These are phyloP conservation scores for Excoecaria cochinchinensis DNA, from an alignment of 345 rosid genomes.

Conservation along the genomic window DNA sequence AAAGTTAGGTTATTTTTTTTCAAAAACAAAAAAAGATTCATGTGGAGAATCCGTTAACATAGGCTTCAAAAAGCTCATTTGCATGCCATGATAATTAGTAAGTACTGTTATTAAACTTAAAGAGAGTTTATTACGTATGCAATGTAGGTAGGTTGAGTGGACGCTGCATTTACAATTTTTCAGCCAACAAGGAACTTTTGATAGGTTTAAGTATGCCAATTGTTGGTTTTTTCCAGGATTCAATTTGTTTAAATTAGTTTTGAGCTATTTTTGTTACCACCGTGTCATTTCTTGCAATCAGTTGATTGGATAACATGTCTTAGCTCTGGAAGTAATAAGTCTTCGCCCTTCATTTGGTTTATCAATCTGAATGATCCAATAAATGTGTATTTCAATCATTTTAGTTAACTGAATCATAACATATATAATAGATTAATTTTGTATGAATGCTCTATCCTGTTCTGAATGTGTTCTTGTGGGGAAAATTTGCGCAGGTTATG, in stretches of 20 bases:
- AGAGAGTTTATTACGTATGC: neutral
- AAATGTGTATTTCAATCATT: neutral
- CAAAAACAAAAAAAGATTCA: neutral
- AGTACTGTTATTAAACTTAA: neutral
- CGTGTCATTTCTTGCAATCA: neutral
- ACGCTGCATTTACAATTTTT: neutral
- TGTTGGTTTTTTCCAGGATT: neutral
- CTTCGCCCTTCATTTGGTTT: neutral
- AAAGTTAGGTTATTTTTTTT: neutral
- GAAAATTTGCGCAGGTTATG: slow-evolving; percentile 36
- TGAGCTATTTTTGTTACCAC: neutral
- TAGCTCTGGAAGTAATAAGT: neutral
- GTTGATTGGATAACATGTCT: neutral
- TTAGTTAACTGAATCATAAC: neutral
- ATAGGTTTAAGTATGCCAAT: neutral
- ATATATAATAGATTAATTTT: neutral
- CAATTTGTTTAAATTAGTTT: neutral
- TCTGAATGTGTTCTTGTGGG: slow-evolving; percentile 6
- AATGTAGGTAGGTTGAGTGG: neutral
- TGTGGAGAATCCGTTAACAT: neutral
- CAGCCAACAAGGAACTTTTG: neutral
- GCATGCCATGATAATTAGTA: neutral
- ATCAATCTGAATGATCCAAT: neutral
- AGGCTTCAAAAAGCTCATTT: neutral
- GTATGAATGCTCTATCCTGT: neutral